Percentiles rank a stretch among this genome's conserved stretches.
Evolutionary conservation across 75 land plant species (phyloP).

Genomic region (Pinus albicaulis): DNA sequence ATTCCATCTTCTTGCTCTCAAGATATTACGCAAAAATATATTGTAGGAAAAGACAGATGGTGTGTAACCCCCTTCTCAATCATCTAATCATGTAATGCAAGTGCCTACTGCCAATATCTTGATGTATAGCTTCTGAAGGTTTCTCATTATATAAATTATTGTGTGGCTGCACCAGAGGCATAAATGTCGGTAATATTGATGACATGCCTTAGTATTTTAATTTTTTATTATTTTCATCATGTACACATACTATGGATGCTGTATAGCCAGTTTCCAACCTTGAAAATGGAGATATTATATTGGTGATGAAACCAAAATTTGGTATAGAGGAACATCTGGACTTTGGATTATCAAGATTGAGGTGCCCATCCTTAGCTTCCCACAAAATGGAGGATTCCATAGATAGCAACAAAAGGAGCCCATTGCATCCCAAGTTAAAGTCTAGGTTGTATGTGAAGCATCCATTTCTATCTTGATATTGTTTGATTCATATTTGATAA

Average conservation of each 20-base stretch:
- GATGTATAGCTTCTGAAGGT: not conserved
- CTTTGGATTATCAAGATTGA: too few relatives aligned
- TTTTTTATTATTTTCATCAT: too few relatives aligned
- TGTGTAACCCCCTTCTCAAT: slow-evolving; percentile 55
- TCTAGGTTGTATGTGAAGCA: too few relatives aligned
- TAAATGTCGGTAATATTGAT: too few relatives aligned
- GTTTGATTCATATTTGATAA: too few relatives aligned
- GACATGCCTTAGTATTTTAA: too few relatives aligned
- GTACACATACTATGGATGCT: too few relatives aligned
- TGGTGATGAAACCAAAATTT: not conserved
- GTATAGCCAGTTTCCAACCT: not conserved
- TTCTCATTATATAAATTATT: not conserved
- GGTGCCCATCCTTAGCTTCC: not conserved
- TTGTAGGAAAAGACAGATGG: slow-evolving; percentile 87
- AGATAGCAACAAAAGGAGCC: too few relatives aligned
- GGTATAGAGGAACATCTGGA: not conserved
- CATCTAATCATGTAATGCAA: slow-evolving; percentile 99
- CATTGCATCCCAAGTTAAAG: too few relatives aligned
- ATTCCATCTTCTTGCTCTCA: slow-evolving; percentile 63
- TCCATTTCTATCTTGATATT: too few relatives aligned
- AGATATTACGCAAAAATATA: slow-evolving; percentile 69
- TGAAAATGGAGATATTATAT: not conserved
- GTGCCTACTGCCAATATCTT: slow-evolving; percentile 70
- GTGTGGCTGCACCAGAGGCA: too few relatives aligned
- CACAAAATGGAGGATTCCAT: slow-evolving; percentile 1